Percentiles rank a stretch among this genome's conserved stretches.
These are phyloP conservation scores for Madurella mycetomatis DNA, from an alignment of 2,329 filamentous ascomycete genomes.

Conservation along the genomic window DNA sequence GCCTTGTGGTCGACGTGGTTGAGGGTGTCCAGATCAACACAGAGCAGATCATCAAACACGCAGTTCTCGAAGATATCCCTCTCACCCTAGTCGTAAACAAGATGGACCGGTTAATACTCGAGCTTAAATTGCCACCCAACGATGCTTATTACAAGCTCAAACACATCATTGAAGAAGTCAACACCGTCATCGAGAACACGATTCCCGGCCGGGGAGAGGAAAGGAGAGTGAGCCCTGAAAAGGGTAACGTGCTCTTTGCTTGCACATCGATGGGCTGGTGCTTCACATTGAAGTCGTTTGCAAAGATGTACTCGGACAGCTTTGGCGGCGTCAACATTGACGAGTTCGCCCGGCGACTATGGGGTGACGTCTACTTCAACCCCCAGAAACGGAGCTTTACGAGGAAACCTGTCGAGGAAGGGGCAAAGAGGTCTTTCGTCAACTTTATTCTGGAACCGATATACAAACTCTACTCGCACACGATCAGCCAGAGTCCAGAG, in stretches of 20 bases:
- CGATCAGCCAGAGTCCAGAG: slow-evolving; percentile 83
- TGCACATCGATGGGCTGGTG: slow-evolving; percentile 94
- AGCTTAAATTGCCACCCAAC: slow-evolving; percentile 86
- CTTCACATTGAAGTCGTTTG: slow-evolving; percentile 90
- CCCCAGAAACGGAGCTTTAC: slow-evolving; percentile 86
- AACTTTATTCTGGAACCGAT: slow-evolving; percentile 94
- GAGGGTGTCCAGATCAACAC: slow-evolving; percentile 99
- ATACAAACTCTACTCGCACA: slow-evolving; percentile 95
- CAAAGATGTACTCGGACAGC: slow-evolving; percentile 90
- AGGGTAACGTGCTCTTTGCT: slow-evolving; percentile 96
- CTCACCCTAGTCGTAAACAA: slow-evolving; percentile 93
- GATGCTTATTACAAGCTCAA: slow-evolving; percentile 99
- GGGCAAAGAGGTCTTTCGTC: slow-evolving; percentile 80
- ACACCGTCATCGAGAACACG: slow-evolving; percentile 87
- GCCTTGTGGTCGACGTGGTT: slow-evolving; percentile 90
- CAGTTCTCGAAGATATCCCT: slow-evolving; percentile 82
- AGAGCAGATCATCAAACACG: slow-evolving; percentile 95
- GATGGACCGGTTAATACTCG: slow-evolving; percentile 90
- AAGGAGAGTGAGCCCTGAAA: slow-evolving; percentile 84
- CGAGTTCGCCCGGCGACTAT: slow-evolving; percentile 80
- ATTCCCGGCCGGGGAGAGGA: slow-evolving; percentile 75
- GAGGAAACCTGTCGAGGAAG: slow-evolving; percentile 76
- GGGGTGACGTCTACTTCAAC: slow-evolving; percentile 97
- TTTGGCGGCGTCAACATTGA: slow-evolving; percentile 76
- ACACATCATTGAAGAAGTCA: slow-evolving; percentile 97